These are phyloP conservation scores for Solanum sitiens DNA, from an alignment of 257 asterid species.

Conservation along the genomic window DNA sequence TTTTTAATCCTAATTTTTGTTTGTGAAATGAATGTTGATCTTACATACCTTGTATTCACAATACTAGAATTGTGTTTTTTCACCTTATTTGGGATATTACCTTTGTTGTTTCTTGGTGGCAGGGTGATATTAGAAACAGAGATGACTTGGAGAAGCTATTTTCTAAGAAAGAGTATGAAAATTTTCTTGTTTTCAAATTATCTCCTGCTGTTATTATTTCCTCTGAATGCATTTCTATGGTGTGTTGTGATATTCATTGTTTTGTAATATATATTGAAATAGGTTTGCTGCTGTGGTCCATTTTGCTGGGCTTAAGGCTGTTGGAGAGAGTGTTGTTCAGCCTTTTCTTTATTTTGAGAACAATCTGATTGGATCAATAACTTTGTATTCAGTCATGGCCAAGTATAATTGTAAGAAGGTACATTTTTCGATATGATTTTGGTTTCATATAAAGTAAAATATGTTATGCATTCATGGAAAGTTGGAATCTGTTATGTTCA, in stretches of 20 bases:
- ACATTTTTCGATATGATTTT: background rate
- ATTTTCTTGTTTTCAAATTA: background rate
- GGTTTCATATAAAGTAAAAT: background rate
- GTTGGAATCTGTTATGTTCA: background rate
- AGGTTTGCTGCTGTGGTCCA: constrained; percentile 91
- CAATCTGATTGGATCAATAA: constrained; percentile 77
- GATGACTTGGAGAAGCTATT: constrained; percentile 83
- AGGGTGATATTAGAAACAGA: constrained; percentile 88
- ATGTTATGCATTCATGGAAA: background rate
- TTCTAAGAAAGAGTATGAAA: constrained; percentile 50
- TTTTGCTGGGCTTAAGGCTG: constrained; percentile 97
- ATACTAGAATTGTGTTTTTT: background rate
- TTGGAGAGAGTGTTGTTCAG: constrained; percentile 84
- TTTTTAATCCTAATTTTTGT: background rate
- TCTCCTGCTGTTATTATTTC: background rate
- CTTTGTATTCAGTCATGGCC: constrained; percentile 60
- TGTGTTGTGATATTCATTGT: background rate
- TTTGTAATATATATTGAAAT: background rate
- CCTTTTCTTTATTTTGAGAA: constrained; percentile 87
- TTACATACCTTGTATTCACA: background rate
- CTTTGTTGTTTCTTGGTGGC: constrained; percentile 17
- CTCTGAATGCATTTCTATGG: background rate
- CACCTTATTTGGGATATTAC: background rate
- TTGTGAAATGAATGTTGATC: background rate
- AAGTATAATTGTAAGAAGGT: constrained; percentile 94